Evolutionary conservation across 208 protist species (phyloP).

Genomic region (Trypanosoma melophagium): DNA sequence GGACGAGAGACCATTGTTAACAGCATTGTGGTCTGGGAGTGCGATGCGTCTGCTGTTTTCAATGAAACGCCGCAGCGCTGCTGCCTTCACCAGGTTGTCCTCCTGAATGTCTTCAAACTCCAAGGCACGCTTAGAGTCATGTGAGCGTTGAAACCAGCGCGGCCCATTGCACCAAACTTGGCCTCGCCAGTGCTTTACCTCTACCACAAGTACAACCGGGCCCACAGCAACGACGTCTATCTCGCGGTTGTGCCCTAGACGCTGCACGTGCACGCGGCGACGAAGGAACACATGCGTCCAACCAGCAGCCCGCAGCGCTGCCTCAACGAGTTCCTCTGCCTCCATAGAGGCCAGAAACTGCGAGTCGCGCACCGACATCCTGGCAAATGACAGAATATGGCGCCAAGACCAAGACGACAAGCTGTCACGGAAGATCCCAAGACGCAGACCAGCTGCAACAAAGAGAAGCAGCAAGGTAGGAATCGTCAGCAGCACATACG

Average conservation of each 20-base stretch:
- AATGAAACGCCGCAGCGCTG: slow-evolving; percentile 77
- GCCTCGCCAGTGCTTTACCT: slow-evolving; percentile 91
- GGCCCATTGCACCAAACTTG: slow-evolving; percentile 85
- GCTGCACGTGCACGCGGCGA: slow-evolving; percentile 70
- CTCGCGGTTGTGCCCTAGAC: slow-evolving; percentile 82
- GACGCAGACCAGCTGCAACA: slow-evolving; percentile 45
- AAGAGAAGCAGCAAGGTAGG: slow-evolving; percentile 36
- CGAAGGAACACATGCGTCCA: slow-evolving; percentile 82
- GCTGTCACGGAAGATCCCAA: slow-evolving; percentile 46
- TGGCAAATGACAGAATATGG: slow-evolving; percentile 34
- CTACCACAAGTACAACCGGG: slow-evolving; percentile 77
- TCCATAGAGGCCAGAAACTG: slow-evolving; percentile 62
- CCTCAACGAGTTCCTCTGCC: slow-evolving; percentile 71
- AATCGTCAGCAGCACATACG: slow-evolving; percentile 31
- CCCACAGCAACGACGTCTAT: slow-evolving; percentile 88
- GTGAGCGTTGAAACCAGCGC: slow-evolving; percentile 76
- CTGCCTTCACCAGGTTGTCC: slow-evolving; percentile 84
- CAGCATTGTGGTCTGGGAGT: slow-evolving; percentile 47
- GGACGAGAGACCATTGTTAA: not conserved
- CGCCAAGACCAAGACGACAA: slow-evolving; percentile 51
- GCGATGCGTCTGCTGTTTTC: slow-evolving; percentile 72
- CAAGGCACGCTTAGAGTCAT: slow-evolving; percentile 37
- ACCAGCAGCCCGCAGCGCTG: slow-evolving; percentile 63
- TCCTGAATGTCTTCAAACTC: slow-evolving; percentile 87
- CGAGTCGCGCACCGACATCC: slow-evolving; percentile 33